Percentiles rank a stretch among this genome's conserved stretches.
phyloP scores from a whole-genome alignment of 2,329 filamentous ascomycete species.

The Trichoderma harzianum region DNA sequence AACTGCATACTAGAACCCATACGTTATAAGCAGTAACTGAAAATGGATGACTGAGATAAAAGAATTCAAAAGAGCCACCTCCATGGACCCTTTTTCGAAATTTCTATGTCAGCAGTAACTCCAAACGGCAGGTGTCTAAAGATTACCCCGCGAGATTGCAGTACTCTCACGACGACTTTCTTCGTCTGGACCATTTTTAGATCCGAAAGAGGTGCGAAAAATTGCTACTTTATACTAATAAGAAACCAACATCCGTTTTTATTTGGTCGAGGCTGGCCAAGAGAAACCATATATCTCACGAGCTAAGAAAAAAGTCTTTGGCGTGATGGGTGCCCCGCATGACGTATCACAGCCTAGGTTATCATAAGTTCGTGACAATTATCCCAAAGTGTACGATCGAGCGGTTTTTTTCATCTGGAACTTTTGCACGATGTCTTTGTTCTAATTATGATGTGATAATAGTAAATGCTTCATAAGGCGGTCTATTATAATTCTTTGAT shows the following conservation, averaged over 20 bases:
- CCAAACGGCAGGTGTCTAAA: not conserved
- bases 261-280: not conserved
- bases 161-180: not conserved
- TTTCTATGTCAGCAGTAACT: not conserved
- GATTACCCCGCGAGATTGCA: not conserved
- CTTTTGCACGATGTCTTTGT: not conserved
- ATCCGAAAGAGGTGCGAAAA: not conserved
- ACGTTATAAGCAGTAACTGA: not conserved
- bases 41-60: not conserved
- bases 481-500: not conserved
- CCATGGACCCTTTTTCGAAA: not conserved
- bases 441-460: not conserved
- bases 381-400: not conserved
- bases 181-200: not conserved
- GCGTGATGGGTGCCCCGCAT: not conserved
- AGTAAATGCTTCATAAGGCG: not conserved
- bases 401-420: not conserved
- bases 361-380: not conserved
- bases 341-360: not conserved
- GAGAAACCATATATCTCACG: not conserved
- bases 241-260: not conserved
- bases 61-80: not conserved
- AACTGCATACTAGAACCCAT: not conserved
- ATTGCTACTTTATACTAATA: not conserved
- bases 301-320: not conserved